These are phyloP conservation scores for Pisolithus microcarpus DNA, from an alignment of 768 basidiomycete genomes.

Conservation along the genomic window DNA sequence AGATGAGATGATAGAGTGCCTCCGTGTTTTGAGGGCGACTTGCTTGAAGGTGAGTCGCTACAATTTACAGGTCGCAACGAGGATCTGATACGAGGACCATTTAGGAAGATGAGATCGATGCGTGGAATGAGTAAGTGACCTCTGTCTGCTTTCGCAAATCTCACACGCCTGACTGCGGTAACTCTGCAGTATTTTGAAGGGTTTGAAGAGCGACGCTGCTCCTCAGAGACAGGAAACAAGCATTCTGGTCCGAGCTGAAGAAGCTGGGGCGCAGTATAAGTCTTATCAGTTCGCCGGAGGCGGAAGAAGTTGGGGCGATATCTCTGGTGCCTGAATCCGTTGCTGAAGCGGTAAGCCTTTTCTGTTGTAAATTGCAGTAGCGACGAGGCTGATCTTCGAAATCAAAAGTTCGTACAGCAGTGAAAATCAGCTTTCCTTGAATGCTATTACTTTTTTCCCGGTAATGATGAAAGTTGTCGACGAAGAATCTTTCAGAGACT, in stretches of 20 bases:
- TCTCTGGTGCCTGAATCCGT: constrained; percentile 50
- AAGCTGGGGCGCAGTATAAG: constrained; percentile 46
- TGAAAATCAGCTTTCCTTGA: constrained; percentile 3
- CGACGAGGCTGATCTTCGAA: neutral
- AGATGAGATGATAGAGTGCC: constrained; percentile 66
- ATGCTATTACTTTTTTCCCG: too few species aligned
- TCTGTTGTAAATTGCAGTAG: neutral
- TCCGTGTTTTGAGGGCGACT: constrained; percentile 58
- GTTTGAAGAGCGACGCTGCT: constrained; percentile 53
- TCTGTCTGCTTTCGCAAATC: neutral
- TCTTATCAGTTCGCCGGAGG: constrained; percentile 59
- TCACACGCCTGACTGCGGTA: neutral
- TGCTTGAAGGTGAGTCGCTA: constrained; percentile 48
- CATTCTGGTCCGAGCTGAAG: constrained; percentile 61
- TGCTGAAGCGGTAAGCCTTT: constrained; percentile 44
- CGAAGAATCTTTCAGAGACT: too few species aligned
- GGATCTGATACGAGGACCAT: neutral
- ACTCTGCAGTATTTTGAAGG: constrained; percentile 47
- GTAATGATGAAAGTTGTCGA: too few species aligned
- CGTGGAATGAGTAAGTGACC: constrained; percentile 63
- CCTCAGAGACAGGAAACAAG: constrained; percentile 50
- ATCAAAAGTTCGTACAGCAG: constrained; percentile 18
- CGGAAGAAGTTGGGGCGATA: constrained; percentile 47
- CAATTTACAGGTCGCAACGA: neutral
- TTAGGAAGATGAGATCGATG: constrained; percentile 77